phyloP scores from a whole-genome alignment of 305 asterid species.

The Petunia hybrid region DNA sequence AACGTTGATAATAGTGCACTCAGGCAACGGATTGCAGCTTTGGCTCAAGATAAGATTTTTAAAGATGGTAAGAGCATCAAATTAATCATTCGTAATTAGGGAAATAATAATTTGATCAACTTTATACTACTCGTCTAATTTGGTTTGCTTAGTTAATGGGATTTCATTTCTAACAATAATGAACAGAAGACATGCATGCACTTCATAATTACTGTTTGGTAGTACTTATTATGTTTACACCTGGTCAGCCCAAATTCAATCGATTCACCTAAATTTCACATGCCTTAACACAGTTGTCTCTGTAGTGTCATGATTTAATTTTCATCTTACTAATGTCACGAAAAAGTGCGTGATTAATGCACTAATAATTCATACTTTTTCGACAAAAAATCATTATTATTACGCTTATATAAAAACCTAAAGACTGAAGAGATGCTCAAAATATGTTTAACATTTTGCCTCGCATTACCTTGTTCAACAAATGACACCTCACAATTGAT shows the following conservation, averaged over 20 bases:
- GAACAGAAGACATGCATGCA: slow-evolving; percentile 21
- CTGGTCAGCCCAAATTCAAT: neutral
- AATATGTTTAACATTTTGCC: too few species aligned
- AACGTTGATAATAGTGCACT: slow-evolving; percentile 88
- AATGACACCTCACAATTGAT: too few species aligned
- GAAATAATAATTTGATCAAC: neutral
- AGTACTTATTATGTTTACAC: slow-evolving; percentile 10
- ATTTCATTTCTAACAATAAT: neutral
- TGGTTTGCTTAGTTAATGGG: neutral
- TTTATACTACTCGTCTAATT: neutral
- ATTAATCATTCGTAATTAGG: neutral
- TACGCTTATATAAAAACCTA: too few species aligned
- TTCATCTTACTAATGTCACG: neutral
- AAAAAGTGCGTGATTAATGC: neutral
- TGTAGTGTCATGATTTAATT: neutral
- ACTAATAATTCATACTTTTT: neutral
- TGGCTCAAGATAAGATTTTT: slow-evolving; percentile 94
- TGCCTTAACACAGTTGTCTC: neutral
- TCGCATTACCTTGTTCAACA: too few species aligned
- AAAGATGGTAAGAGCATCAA: slow-evolving; percentile 68
- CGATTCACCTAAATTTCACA: slow-evolving; percentile 11
- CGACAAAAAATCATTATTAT: neutral
- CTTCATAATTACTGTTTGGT: neutral
- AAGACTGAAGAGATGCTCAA: too few species aligned
- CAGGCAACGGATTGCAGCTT: slow-evolving; percentile 91